A percentile compares a stretch with the other conserved stretches of the same genome.
These are phyloP conservation scores for Cephaloascus fragrans DNA, from an alignment of 805 yeast species.

Conservation along the genomic window DNA sequence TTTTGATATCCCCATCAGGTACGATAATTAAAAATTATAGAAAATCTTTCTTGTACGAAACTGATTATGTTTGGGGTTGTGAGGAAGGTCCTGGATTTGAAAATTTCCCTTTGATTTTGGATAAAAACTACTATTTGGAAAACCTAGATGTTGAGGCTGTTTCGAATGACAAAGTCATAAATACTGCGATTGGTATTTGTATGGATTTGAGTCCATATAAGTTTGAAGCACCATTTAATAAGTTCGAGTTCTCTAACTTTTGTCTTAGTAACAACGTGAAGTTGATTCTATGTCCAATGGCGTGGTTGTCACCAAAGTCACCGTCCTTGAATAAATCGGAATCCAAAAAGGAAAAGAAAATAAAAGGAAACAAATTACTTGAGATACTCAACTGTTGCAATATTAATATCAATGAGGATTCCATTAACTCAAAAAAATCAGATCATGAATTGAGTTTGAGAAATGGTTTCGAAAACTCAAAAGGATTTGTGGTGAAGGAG, in stretches of 20 bases:
- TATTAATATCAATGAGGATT: constrained; percentile 1
- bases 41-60: constrained; percentile 65
- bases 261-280: constrained; percentile 38
- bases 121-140: constrained; percentile 7
- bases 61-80: constrained; percentile 80
- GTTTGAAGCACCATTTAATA: constrained; percentile 69
- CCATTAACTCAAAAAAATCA: constrained; percentile 1
- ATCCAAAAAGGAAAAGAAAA: constrained; percentile 4
- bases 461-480: constrained; percentile 4
- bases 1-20: constrained; percentile 54
- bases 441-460: not conserved
- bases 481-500: constrained; percentile 12
- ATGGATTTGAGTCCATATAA: constrained; percentile 90
- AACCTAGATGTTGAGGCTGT: constrained; percentile 4
- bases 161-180: constrained; percentile 11
- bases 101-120: constrained; percentile 32
- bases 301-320: constrained; percentile 63
- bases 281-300: constrained; percentile 71
- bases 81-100: constrained; percentile 59
- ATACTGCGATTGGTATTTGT: constrained; percentile 71
- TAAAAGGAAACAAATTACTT: constrained; percentile 8
- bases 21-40: constrained; percentile 54
- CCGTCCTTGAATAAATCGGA: constrained; percentile 18
- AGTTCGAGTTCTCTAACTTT: constrained; percentile 58
- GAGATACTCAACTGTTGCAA: constrained; percentile 8